Conservation (phyloP, 2,329 filamentous ascomycete species). For the Teratosphaeria pseudoeucalypti region DNA sequence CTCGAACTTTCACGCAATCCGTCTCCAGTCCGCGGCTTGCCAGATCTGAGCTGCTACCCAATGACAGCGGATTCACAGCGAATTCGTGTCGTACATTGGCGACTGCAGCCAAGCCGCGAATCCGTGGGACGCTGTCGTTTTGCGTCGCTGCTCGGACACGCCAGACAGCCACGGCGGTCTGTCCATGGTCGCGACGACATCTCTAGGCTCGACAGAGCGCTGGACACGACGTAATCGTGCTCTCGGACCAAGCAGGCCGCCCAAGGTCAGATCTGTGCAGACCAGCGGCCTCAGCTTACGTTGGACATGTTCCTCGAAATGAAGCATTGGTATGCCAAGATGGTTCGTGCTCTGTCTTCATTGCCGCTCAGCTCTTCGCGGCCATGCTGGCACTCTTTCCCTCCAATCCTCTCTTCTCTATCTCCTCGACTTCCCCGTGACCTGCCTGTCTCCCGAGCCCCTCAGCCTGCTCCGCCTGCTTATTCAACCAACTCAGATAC, state of each 20-base stretch:
- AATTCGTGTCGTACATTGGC: too few relatives aligned
- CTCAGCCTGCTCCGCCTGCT: slow-evolving; percentile 54
- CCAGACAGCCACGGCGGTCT: too few relatives aligned
- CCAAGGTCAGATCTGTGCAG: not conserved
- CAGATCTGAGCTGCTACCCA: too few relatives aligned
- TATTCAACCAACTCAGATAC: slow-evolving; percentile 73
- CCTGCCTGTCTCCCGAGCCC: slow-evolving; percentile 7
- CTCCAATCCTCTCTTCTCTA: not conserved
- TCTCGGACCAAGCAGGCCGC: not conserved
- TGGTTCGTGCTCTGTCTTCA: not conserved
- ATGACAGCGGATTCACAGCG: too few relatives aligned
- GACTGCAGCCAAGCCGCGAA: too few relatives aligned
- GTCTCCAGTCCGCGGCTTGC: too few relatives aligned
- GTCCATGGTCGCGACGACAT: too few relatives aligned
- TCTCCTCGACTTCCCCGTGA: not conserved
- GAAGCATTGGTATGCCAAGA: not conserved
- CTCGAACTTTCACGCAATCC: too few relatives aligned
- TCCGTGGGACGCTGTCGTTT: too few relatives aligned
- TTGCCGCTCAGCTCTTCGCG: slow-evolving; percentile 1
- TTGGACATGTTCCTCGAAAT: not conserved
- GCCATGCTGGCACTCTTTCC: slow-evolving; percentile 2
- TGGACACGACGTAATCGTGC: too few relatives aligned
- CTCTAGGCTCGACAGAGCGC: not conserved
- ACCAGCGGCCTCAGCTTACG: not conserved
- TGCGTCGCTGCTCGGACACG: too few relatives aligned